A percentile compares a stretch with the other conserved stretches of the same genome.
Conservation (phyloP, 352 stramenopile genomes). For the Globisporangium cystogenes region DNA sequence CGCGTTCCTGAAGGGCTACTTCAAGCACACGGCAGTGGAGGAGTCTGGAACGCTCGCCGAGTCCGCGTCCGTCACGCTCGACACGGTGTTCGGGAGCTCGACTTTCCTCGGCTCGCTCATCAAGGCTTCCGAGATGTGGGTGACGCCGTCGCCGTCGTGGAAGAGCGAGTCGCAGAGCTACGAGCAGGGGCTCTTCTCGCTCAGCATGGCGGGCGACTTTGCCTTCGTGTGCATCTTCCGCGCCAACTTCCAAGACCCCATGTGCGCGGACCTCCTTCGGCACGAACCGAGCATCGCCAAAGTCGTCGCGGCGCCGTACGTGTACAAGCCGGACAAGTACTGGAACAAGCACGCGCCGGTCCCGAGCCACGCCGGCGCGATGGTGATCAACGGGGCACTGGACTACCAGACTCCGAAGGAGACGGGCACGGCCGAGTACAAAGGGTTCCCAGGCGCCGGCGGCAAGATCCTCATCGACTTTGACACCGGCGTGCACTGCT, state of each 20-base stretch:
- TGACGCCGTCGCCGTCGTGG: constrained; percentile 12
- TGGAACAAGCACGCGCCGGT: constrained; percentile 18
- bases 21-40: neutral
- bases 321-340: constrained; percentile 29
- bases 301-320: constrained; percentile 6
- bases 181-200: constrained; percentile 7
- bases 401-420: constrained; percentile 23
- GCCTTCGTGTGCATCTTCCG: constrained; percentile 10
- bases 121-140: constrained; percentile 23
- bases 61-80: neutral
- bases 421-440: constrained; percentile 12
- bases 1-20: constrained; percentile 4
- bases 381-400: constrained; percentile 24
- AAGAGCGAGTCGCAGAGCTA: constrained; percentile 1
- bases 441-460: constrained; percentile 8
- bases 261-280: neutral
- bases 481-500: neutral
- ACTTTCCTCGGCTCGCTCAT: constrained; percentile 18
- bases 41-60: neutral
- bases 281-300: neutral
- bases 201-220: constrained; percentile 1
- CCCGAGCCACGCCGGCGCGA: constrained; percentile 13
- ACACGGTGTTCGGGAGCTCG: constrained; percentile 6
- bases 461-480: constrained; percentile 17
- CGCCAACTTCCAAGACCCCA: neutral